Conservation (phyloP, 2,329 filamentous ascomycete species). For the Cercospora sojina region DNA sequence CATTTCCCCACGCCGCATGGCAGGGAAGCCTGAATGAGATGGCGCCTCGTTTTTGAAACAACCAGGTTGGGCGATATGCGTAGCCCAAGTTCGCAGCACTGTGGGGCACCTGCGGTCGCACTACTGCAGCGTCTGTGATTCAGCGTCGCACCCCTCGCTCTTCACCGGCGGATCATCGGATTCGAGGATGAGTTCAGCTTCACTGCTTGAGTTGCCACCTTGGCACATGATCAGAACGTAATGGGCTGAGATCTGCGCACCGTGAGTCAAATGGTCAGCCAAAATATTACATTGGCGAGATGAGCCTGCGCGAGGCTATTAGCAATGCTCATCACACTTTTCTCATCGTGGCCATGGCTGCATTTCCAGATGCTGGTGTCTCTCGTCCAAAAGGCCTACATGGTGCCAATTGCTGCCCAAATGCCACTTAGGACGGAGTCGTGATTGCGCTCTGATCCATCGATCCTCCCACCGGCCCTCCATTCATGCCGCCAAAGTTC, state of each 20-base stretch:
- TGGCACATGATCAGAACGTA: not conserved
- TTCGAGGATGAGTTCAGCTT: not conserved
- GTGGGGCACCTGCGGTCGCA: not conserved
- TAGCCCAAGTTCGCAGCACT: not conserved
- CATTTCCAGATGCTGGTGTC: slow-evolving; percentile 3
- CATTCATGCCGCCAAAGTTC: slow-evolving; percentile 8
- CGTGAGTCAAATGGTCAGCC: not conserved
- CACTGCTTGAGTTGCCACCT: not conserved
- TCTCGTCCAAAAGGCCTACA: slow-evolving; percentile 10
- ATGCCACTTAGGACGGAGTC: slow-evolving; percentile 1
- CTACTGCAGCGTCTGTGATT: not conserved
- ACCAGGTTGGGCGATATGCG: not conserved
- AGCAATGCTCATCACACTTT: not conserved
- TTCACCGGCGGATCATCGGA: not conserved
- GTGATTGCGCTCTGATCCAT: slow-evolving; percentile 9
- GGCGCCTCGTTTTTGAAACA: not conserved
- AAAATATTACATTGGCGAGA: not conserved
- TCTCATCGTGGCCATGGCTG: not conserved
- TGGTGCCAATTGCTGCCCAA: not conserved
- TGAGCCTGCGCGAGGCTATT: not conserved
- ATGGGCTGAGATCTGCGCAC: not conserved
- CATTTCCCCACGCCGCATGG: not conserved
- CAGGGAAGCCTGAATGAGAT: not conserved
- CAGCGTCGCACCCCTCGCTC: not conserved
- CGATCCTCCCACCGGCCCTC: slow-evolving; percentile 6